Evolutionary conservation across 2,329 filamentous ascomycete genomes (phyloP).

Genomic region (Xylaria sp.): DNA sequence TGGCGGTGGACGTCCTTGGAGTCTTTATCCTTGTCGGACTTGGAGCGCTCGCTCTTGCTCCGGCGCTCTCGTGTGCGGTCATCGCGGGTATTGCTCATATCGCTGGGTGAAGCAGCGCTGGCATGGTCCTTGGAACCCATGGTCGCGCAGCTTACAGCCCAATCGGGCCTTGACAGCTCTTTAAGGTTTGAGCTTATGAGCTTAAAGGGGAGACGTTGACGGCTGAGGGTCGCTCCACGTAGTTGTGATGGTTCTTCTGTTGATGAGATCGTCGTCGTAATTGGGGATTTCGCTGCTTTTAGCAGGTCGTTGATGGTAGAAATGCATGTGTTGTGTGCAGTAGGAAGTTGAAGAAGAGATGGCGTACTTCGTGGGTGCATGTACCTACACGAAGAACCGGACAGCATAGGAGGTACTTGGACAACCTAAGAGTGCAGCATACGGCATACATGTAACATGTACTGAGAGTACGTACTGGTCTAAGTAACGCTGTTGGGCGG

Average conservation of each 20-base stretch:
- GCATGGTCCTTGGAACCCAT: constrained; percentile 47
- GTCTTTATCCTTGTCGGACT: constrained; percentile 40
- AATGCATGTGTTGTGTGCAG: constrained; percentile 26
- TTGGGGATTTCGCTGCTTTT: constrained; percentile 15
- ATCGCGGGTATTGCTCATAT: constrained; percentile 36
- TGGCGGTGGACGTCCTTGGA: constrained; percentile 43
- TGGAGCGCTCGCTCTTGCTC: constrained; percentile 41
- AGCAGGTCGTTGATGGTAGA: constrained; percentile 13
- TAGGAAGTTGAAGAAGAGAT: constrained; percentile 35
- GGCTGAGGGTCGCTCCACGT: constrained; percentile 33
- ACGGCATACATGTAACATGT: not conserved
- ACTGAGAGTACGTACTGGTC: not conserved
- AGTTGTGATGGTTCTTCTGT: constrained; percentile 6
- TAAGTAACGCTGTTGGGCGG: constrained; percentile 40
- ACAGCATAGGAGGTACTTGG: not conserved
- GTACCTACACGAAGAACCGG: constrained; percentile 21
- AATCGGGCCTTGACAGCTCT: constrained; percentile 47
- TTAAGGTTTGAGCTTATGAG: constrained; percentile 23
- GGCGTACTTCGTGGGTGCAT: constrained; percentile 34
- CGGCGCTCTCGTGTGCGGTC: constrained; percentile 43
- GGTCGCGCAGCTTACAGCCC: constrained; percentile 46
- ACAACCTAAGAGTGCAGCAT: not conserved
- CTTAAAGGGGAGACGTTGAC: constrained; percentile 34
- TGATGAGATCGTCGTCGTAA: constrained; percentile 6
- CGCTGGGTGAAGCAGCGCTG: constrained; percentile 36